Evolutionary conservation across 2,329 filamentous ascomycete genomes (phyloP), one percentile per base, ranked within the genome.

Genomic region (Ramularia endophylla): DNA sequence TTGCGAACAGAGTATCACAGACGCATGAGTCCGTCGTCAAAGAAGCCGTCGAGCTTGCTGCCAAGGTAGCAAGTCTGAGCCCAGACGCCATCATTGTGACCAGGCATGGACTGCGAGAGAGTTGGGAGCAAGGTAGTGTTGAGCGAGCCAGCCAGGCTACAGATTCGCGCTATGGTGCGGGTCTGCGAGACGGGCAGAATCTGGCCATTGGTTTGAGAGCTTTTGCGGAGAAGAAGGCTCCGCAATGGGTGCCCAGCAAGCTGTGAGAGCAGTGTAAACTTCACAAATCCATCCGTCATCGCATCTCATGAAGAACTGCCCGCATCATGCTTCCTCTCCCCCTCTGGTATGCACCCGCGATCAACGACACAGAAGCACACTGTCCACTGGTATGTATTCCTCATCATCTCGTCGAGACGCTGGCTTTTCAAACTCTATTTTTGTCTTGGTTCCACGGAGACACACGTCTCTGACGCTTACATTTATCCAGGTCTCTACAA

Each of bases 151-250:
- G 53, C 30, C 67, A 69, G 54, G 41, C 67, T 13, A 68, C 65
- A 0, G 55, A 66, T 22, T 62, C 72, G 42, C 54, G 64, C 28
- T 74, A 67, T 50, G 65, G 59, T 12, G 56, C 61, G 34, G 55
- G 51, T 4, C 51, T 75, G 40, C 52, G 68, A 33, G 53, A 61
- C 25, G 66, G 70, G 0, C 66, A 71, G 43, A 76, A 75, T 59
- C 59, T 72, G n/a, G 56, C 63, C 12, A 70, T 73, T 46, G 72
- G 73, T 1, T 49, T 75, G 38, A 62, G 57, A 44, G 74, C 74
- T 4, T 78, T 77, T 64, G 65, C 66, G 27, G 64, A 70, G 54
- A 75, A 74, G 61, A 61, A 68, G 51, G 60, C 65, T 49, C 72
- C 73, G 13, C 53, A 65, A 18, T 75, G 72, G 71, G 66, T 66